phyloP scores from a whole-genome alignment of 176 grass and related monocot genomes.

The Elymus sibiricus region DNA sequence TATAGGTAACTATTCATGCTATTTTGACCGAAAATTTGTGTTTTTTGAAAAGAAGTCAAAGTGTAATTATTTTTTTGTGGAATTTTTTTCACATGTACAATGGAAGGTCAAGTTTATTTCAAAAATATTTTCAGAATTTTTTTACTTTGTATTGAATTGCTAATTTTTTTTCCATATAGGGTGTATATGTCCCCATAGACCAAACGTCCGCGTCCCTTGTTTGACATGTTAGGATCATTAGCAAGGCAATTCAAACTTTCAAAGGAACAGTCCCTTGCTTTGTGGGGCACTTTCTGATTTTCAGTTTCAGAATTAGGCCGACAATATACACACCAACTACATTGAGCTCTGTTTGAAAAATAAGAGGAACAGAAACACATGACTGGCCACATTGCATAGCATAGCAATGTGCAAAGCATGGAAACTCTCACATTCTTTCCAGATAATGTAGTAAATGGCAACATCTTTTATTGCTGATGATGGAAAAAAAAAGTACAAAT shows the following conservation, averaged over 20 bases:
- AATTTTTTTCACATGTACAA: too few species aligned
- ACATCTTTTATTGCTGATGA: constrained; percentile 42
- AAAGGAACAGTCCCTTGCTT: constrained; percentile 5
- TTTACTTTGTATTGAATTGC: too few species aligned
- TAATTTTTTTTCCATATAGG: too few species aligned
- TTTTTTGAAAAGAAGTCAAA: too few species aligned
- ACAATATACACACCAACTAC: neutral
- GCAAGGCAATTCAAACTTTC: constrained; percentile 9
- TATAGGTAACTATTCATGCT: too few species aligned
- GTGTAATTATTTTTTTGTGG: too few species aligned
- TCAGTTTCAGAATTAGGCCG: neutral
- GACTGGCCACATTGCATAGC: neutral
- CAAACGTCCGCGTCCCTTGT: too few species aligned
- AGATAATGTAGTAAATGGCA: constrained; percentile 37
- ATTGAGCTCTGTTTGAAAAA: neutral
- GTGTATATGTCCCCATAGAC: too few species aligned
- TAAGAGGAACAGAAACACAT: neutral
- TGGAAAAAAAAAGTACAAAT: constrained; percentile 35
- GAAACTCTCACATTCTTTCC: neutral
- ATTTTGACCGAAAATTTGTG: too few species aligned
- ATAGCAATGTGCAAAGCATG: neutral
- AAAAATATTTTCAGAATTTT: too few species aligned
- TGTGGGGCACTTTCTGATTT: neutral
- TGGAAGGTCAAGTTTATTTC: too few species aligned
- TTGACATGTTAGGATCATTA: constrained; percentile 35